Evolutionary conservation across 2,329 filamentous ascomycete genomes (phyloP).

Genomic region (Aspergillus sp.): DNA sequence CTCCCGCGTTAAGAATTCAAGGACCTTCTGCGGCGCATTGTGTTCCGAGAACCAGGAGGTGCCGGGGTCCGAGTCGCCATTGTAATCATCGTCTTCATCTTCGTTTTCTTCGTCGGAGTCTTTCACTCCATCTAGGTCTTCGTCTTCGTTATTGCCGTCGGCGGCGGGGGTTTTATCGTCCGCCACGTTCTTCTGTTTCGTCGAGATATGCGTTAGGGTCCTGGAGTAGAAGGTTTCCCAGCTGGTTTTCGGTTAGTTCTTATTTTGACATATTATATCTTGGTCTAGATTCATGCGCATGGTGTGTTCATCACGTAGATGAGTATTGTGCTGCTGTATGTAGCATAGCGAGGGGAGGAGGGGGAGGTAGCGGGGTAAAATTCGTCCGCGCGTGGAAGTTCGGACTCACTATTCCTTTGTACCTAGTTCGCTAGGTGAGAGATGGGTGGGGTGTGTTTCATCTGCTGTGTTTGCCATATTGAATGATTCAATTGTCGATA

Average conservation of each 20-base stretch:
- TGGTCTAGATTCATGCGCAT: neutral
- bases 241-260: constrained; percentile 44
- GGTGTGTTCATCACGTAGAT: neutral
- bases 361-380: constrained; percentile 5
- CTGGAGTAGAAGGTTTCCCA: constrained; percentile 60
- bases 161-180: constrained; percentile 2
- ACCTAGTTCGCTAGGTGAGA: constrained; percentile 77
- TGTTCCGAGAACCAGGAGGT: constrained; percentile 97
- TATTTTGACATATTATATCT: neutral
- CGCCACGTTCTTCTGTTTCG: constrained; percentile 19
- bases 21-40: constrained; percentile 77
- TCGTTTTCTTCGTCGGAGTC: constrained; percentile 73
- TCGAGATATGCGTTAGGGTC: constrained; percentile 41
- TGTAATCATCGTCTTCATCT: constrained; percentile 56
- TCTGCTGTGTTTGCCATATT: constrained; percentile 21
- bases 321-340: neutral
- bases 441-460: constrained; percentile 56
- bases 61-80: constrained; percentile 73
- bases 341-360: neutral
- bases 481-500: neutral
- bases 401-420: constrained; percentile 84
- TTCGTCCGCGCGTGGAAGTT: constrained; percentile 10
- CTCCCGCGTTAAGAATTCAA: constrained; percentile 63
- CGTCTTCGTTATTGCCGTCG: constrained; percentile 53
- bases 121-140: constrained; percentile 61